These are phyloP conservation scores for Leccinum disarticulatum DNA, from an alignment of 768 basidiomycete genomes.

Conservation along the genomic window DNA sequence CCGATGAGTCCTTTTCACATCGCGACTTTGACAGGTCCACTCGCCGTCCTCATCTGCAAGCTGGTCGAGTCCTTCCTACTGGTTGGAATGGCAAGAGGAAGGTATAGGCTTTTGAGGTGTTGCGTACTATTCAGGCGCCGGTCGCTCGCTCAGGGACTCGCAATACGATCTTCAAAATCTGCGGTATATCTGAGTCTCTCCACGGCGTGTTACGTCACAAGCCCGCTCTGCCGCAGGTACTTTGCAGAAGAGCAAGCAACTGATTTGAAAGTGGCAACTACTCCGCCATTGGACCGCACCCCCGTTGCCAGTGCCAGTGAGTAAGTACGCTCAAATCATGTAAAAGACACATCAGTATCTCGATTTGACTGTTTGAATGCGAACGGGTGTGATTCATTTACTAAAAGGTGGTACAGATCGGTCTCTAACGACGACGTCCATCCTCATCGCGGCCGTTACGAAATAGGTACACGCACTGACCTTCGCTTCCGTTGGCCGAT, in stretches of 20 bases:
- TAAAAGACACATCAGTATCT: not conserved
- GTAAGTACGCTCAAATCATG: not conserved
- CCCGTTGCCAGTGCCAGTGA: no score
- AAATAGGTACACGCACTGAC: constrained; percentile 2
- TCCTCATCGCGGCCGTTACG: not conserved
- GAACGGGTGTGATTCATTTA: not conserved
- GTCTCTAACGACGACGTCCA: not conserved
- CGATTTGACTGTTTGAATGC: constrained; percentile 2
- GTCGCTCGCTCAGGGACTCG: no score
- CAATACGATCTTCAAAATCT: not conserved
- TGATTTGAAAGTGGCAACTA: not conserved
- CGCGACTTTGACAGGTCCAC: not conserved
- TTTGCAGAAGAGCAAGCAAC: no score
- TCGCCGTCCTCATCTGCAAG: not conserved
- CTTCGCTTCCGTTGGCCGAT: not conserved
- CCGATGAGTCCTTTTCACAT: not conserved
- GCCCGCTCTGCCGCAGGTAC: not conserved
- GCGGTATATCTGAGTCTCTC: not conserved
- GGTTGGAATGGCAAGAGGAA: not conserved
- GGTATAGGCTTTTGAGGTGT: not conserved
- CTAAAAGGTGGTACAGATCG: not conserved
- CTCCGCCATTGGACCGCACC: not conserved
- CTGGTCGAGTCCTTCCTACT: not conserved
- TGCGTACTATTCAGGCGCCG: not conserved
- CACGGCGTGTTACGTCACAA: not conserved